Base-by-base conservation (phyloP, 805 yeast species). In the Pichia kluyveri region DNA sequence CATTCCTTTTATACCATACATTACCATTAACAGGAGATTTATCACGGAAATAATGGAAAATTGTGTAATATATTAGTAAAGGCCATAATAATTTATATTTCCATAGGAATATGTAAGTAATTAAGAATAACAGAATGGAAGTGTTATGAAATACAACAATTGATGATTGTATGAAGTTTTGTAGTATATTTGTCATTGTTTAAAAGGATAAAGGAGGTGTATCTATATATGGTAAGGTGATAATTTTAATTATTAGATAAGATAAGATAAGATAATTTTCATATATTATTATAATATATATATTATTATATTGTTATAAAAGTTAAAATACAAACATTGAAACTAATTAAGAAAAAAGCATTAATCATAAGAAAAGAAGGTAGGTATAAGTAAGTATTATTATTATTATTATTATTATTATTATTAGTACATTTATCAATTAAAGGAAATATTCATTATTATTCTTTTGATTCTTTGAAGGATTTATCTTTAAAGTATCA, bases 11-110 rank as follows among this genome's bases (percentile, higher is more conserved):
- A 43, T 74, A 65, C 4, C 76, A 72, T 0, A 79, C 83, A 15
- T 75, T 72, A 1, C 98, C 98, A 57, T 84, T 82, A 12, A 80
- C 77, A 0, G 90, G 86, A 1, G 95, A 75, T 51, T 77, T 78
- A 62, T 83, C 88, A n/a, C 70, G 51, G n/a, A 69, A 41, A 56
- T 79, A 76, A 59, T 82, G 85, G 30, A 77, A 66, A 9, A 75
- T 67, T 18, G 82, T 62, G 62, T 91, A 93, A 0, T 86, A 72
- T 5, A 83, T 59, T 9, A 84, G 56, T 6, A 80, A 49, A 0
- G 86, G 71, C 96, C 97, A 89, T 5, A 23, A 5, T 3, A 23
- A 23, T 23, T 23, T 23, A 6, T 23, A 23, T 23, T 23, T 23
- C 26, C 26, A 23, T 23, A 23, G 26, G 3, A 23, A 23, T 4